Percentiles rank a stretch among this genome's conserved stretches.
These are phyloP conservation scores for Lodderomyces jiufengensis DNA, from an alignment of 1,139 yeast genomes.

Conservation along the genomic window DNA sequence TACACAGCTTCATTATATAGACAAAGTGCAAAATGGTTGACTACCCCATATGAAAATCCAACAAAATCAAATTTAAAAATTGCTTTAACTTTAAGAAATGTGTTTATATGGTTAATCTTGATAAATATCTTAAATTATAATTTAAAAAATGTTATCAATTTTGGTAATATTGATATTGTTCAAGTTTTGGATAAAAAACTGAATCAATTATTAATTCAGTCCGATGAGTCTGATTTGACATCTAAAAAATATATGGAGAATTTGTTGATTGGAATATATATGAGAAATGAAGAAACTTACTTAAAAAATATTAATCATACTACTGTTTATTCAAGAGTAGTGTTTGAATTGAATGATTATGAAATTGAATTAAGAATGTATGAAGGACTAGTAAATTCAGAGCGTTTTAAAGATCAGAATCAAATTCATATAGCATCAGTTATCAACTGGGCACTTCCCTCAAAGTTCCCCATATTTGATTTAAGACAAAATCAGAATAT, in stretches of 20 bases:
- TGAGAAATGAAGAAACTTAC: conserved; percentile 21
- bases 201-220: not conserved
- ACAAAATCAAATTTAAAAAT: conserved; percentile 1
- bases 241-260: conserved; percentile 8
- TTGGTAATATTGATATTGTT: conserved; percentile 17
- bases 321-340: conserved; percentile 17
- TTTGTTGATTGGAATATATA: conserved; percentile 19
- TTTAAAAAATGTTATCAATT: not conserved
- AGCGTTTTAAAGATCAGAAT: conserved; percentile 5
- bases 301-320: conserved; percentile 14
- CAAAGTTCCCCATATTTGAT: conserved; percentile 2
- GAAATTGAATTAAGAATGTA: conserved; percentile 13
- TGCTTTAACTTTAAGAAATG: conserved; percentile 7
- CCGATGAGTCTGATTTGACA: not conserved
- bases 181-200: conserved; percentile 9
- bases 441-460: conserved; percentile 1
- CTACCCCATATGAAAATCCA: conserved; percentile 4
- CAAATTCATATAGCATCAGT: not conserved
- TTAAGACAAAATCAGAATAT: not conserved
- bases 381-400: conserved; percentile 14
- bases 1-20: conserved; percentile 9
- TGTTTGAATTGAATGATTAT: conserved; percentile 4
- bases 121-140: conserved; percentile 10
- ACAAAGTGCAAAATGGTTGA: conserved; percentile 8
- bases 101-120: conserved; percentile 10